A percentile compares a stretch with the other conserved stretches of the same genome.
phyloP scores from a whole-genome alignment of 2,329 filamentous ascomycete genomes.

The Penicillium sp. region DNA sequence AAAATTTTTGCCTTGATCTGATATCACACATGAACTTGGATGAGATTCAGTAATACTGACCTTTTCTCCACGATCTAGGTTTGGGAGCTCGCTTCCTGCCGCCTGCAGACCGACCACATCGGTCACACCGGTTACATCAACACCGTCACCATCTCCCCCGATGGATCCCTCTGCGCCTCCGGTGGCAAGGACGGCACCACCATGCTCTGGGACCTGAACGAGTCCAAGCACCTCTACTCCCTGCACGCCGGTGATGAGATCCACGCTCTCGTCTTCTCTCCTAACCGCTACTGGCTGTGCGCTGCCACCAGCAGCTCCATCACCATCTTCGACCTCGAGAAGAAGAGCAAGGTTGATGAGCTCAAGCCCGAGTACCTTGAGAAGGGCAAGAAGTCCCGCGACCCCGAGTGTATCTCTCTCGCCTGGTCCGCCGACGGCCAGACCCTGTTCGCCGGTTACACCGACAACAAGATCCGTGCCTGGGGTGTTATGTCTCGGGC shows the following conservation, averaged over 20 bases:
- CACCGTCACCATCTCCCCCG: constrained; percentile 99
- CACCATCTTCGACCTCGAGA: constrained; percentile 99
- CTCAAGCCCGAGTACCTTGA: constrained; percentile 97
- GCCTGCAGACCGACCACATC: constrained; percentile 99
- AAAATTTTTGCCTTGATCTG: constrained; percentile 14
- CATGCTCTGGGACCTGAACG: constrained; percentile 99
- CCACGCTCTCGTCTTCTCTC: constrained; percentile 99
- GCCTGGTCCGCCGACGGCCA: constrained; percentile 98
- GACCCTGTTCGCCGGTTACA: constrained; percentile 99
- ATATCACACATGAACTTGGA: constrained; percentile 10
- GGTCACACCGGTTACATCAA: constrained; percentile 99
- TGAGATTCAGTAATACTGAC: constrained; percentile 27
- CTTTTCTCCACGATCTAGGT: constrained; percentile 62
- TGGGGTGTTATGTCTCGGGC: constrained; percentile 97
- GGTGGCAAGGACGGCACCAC: constrained; percentile 99
- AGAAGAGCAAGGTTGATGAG: constrained; percentile 99
- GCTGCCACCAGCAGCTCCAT: constrained; percentile 95
- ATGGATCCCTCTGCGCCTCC: constrained; percentile 97
- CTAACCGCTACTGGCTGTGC: constrained; percentile 99
- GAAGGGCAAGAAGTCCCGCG: constrained; percentile 97
- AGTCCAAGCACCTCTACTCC: constrained; percentile 99
- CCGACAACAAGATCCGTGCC: constrained; percentile 97
- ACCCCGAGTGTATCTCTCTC: constrained; percentile 96
- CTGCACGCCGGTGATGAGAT: constrained; percentile 99
- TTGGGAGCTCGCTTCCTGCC: constrained; percentile 99